Evolutionary conservation across 1,139 yeast species (phyloP), one percentile per base, ranked within the genome.

Genomic region (Blastobotrys petasosporus): DNA sequence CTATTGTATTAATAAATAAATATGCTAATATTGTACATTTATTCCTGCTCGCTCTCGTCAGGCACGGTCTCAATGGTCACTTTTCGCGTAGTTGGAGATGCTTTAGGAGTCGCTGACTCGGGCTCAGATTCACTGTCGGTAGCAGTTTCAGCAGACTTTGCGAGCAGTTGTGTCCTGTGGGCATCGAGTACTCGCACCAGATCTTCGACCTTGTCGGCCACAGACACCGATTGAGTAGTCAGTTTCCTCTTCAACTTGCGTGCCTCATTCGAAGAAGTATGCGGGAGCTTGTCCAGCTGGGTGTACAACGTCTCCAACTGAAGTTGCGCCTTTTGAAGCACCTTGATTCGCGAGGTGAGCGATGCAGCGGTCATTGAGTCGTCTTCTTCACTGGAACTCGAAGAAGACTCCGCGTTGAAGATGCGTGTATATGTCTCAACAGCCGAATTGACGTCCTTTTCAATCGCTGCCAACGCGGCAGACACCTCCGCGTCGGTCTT

Each of bases 171-270:
- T 8, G 56, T 46, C 23, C 53, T 48, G 30, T 49, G 36, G 28
- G 36, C 20, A 15, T 56, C 59, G 41, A 56, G 33, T 11, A 46
- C 52, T 15, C 57, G 48, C 30, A 56, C 38, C 39, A 56, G 46
- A 36, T 51, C 57, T 37, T 57, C 61, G 32, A 57, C 51, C 46
- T 53, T 54, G 39, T 57, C 61, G 17, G 60, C 61, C 32, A 45
- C 42, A 15, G 48, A 17, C 9, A 57, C 60, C 1, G 60, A 46
- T 36, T 44, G 44, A 41, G 45, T 46, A 15, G 53, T 56, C 38
- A 57, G 51, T 32, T 54, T 54, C 33, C 53, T 56, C 51, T 55
- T 57, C 31, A 52, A 43, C 45, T 51, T 51, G 46, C 50, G 45
- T 23, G 37, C 37, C 7, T 47, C 51, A 8, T 45, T 49, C 8